Evolutionary conservation across 2,329 filamentous ascomycete genomes (phyloP).

Genomic region (Thielaviopsis punctulata): DNA sequence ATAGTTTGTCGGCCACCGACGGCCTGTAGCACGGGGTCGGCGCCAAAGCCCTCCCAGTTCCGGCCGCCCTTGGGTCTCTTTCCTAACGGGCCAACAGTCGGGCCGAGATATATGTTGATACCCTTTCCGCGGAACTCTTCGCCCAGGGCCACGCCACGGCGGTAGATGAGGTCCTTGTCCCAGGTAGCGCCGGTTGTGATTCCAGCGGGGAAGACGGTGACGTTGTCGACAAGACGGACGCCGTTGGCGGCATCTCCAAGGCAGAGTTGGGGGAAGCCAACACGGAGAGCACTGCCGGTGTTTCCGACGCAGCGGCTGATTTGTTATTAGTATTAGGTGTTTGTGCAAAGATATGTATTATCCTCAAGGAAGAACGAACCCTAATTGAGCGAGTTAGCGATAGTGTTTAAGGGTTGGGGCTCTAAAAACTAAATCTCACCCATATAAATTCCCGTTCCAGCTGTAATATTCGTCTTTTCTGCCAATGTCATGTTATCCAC

Average conservation of each 20-base stretch:
- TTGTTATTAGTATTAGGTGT: not conserved
- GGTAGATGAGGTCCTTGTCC: slow-evolving; percentile 53
- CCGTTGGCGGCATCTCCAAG: slow-evolving; percentile 28
- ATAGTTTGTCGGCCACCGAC: slow-evolving; percentile 65
- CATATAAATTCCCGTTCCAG: slow-evolving; percentile 56
- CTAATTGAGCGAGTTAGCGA: not conserved
- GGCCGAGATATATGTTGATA: slow-evolving; percentile 61
- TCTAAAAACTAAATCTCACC: slow-evolving; percentile 22
- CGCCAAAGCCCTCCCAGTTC: slow-evolving; percentile 41
- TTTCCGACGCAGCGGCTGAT: slow-evolving; percentile 54
- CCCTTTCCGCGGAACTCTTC: slow-evolving; percentile 61
- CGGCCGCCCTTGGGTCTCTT: slow-evolving; percentile 42
- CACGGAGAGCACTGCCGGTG: slow-evolving; percentile 45
- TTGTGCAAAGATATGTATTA: not conserved
- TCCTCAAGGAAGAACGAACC: not conserved
- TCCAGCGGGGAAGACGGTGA: slow-evolving; percentile 32
- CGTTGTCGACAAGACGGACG: slow-evolving; percentile 26
- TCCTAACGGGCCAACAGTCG: slow-evolving; percentile 52
- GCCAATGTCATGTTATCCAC: slow-evolving; percentile 63
- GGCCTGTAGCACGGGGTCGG: slow-evolving; percentile 52
- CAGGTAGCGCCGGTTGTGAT: slow-evolving; percentile 47
- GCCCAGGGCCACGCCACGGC: slow-evolving; percentile 57
- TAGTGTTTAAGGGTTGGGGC: slow-evolving; percentile 4
- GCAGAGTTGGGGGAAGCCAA: slow-evolving; percentile 28
- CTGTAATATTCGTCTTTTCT: slow-evolving; percentile 64